Percentiles rank a stretch among this genome's conserved stretches.
Conservation (phyloP, 2,329 filamentous ascomycete species). For the Eutypa lata region DNA sequence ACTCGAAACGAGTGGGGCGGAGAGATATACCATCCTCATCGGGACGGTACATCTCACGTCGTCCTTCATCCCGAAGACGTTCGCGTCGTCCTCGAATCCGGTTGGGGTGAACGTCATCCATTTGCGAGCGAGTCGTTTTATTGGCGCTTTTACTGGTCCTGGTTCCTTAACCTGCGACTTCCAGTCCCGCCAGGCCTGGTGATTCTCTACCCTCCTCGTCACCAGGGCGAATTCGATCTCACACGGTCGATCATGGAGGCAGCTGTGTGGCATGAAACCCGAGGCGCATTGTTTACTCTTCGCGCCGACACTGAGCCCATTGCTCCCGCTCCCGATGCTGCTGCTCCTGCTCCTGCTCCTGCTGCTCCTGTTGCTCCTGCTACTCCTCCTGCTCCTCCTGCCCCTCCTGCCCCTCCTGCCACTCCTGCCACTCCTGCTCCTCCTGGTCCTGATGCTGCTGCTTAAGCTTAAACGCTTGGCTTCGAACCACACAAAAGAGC, state of each 20-base stretch:
- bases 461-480: no score
- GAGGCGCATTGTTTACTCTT: conserved; percentile 2
- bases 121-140: conserved; percentile 1
- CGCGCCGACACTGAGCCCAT: conserved; percentile 7
- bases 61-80: conserved; percentile 56
- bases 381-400: no score
- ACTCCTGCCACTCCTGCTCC: no score
- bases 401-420: no score
- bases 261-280: conserved; percentile 6
- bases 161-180: neutral
- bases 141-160: conserved; percentile 3
- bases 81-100: conserved; percentile 47
- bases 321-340: neutral
- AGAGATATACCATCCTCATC: conserved; percentile 9
- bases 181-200: conserved; percentile 8
- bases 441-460: no score
- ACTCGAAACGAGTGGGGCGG: conserved; percentile 5
- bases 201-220: conserved; percentile 8
- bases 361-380: no score
- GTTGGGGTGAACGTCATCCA: conserved; percentile 56
- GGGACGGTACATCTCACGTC: conserved; percentile 52
- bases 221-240: conserved; percentile 2
- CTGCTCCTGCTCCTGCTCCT: neutral
- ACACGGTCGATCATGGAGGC: conserved; percentile 4
- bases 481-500: no score